Evolutionary conservation across 129 eudicot species (phyloP).

Genomic region (Logfia minima): DNA sequence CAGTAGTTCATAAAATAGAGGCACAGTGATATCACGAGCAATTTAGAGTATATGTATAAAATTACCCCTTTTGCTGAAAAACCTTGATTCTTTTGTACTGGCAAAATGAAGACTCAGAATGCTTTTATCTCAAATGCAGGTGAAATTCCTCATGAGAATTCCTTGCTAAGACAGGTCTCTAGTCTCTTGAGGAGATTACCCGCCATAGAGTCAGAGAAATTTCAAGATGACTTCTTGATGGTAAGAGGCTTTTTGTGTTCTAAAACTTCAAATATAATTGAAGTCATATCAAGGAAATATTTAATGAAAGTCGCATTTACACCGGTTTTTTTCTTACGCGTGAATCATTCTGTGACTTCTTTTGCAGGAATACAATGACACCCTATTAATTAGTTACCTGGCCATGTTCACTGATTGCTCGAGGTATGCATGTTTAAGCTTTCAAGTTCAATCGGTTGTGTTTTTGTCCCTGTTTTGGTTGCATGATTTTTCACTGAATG

Average conservation of each 20-base stretch:
- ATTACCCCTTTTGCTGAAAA: background rate
- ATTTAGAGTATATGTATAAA: background rate
- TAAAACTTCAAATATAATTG: background rate
- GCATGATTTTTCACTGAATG: background rate
- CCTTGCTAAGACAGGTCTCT: conserved; percentile 91
- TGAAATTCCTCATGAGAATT: conserved; percentile 75
- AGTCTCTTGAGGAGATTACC: conserved; percentile 98
- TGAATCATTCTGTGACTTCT: conserved; percentile 15
- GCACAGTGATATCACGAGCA: background rate
- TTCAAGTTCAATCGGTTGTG: background rate
- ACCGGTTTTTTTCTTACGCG: background rate
- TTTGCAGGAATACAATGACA: conserved; percentile 89
- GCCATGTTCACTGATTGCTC: conserved; percentile 97
- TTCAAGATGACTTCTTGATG: conserved; percentile 95
- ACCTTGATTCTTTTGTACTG: background rate
- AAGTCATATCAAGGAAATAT: background rate
- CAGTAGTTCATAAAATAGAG: background rate
- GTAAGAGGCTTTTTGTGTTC: conserved; percentile 41
- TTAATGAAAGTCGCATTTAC: background rate
- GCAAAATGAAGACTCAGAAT: conserved; percentile 46
- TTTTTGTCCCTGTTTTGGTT: conserved; percentile 13
- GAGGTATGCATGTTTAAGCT: conserved; percentile 50
- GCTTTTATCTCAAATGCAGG: conserved; percentile 46
- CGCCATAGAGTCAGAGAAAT: conserved; percentile 81
- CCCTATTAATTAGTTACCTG: conserved; percentile 74